Conservation (phyloP, 2,329 filamentous ascomycete genomes). For the Clarireedia hainanense region DNA sequence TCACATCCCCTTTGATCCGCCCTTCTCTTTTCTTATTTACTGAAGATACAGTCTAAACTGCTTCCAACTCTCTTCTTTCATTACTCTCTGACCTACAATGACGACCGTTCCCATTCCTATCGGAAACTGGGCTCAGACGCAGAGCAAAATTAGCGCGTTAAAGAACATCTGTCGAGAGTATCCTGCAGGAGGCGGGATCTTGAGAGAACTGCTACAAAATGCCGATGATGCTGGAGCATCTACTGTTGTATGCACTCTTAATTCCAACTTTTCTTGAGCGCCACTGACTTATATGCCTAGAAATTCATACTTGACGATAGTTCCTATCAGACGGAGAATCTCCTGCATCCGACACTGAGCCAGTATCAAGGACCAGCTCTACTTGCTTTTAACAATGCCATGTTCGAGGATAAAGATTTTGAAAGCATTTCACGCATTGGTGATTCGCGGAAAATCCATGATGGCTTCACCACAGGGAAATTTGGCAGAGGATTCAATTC, state of each 20-base stretch:
- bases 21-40: not conserved
- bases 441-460: conserved; percentile 27
- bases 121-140: conserved; percentile 18
- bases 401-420: conserved; percentile 28
- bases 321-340: conserved; percentile 18
- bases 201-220: conserved; percentile 94
- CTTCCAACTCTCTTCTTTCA: not conserved
- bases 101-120: conserved; percentile 10
- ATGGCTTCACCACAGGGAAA: conserved; percentile 29
- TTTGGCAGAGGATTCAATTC: conserved; percentile 33
- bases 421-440: conserved; percentile 26
- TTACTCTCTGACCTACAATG: conserved; percentile 9
- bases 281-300: conserved; percentile 7
- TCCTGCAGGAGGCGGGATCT: conserved; percentile 78
- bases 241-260: conserved; percentile 46
- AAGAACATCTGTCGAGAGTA: conserved; percentile 30
- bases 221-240: conserved; percentile 89
- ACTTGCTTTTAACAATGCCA: conserved; percentile 29
- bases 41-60: not conserved
- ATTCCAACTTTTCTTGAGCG: not conserved
- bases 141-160: conserved; percentile 24
- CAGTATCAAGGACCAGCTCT: conserved; percentile 31
- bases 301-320: conserved; percentile 25
- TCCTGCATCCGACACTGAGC: conserved; percentile 23
- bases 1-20: not conserved